These are phyloP conservation scores for Leccinum subrobustum DNA, from an alignment of 1,284 basidiomycete genomes.

Conservation along the genomic window DNA sequence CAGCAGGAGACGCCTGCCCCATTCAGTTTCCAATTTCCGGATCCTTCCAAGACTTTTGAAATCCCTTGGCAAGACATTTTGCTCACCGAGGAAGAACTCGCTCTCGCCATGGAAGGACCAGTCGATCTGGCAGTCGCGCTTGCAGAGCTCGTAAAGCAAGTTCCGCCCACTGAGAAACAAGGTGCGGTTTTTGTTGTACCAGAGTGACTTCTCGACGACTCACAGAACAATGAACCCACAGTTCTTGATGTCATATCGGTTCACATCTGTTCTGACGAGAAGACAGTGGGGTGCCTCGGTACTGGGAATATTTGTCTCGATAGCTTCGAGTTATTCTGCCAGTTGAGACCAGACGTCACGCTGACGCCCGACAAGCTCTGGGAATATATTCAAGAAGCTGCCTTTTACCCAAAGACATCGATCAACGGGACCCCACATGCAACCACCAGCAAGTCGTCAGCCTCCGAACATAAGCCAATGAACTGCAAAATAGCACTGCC, in stretches of 20 bases:
- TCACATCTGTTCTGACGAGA: not conserved
- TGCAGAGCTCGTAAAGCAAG: not conserved
- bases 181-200: not conserved
- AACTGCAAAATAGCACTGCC: not conserved
- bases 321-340: rapidly evolving
- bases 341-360: rapidly evolving
- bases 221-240: no score
- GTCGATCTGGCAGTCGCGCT: not conserved
- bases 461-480: not conserved
- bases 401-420: no score
- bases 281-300: not conserved
- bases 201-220: not conserved
- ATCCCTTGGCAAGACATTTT: no score
- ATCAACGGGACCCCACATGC: not conserved
- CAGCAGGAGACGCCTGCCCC: not conserved
- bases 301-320: not conserved
- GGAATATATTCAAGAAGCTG: no score
- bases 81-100: not conserved
- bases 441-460: not conserved
- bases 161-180: not conserved
- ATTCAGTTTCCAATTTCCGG: not conserved
- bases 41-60: not conserved
- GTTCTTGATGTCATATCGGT: not conserved
- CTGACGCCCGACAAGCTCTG: not conserved
- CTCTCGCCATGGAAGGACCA: not conserved